Evolutionary conservation across 768 basidiomycete species (phyloP), one percentile per base, ranked within the genome.

Genomic region (Leucogyrophana mollusca): DNA sequence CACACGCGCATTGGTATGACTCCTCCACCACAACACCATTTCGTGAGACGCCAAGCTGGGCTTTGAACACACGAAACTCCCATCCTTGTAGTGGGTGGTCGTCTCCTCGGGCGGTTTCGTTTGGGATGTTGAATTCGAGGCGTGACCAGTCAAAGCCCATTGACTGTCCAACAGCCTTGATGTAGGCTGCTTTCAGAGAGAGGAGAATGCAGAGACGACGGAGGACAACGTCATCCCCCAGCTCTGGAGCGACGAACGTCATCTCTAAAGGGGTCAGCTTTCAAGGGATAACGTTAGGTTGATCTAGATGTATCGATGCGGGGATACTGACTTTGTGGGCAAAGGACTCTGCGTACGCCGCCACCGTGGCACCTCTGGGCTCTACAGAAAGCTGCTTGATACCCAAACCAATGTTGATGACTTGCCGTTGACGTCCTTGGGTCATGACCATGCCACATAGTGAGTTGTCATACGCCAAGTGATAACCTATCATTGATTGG

Each of bases 361-460:
- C 55, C 2, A 87, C 77, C 6, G 79, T 64, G 4, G 75, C 78
- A 4, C 79, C 80, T 13, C 75, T 70, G 0, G 87, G 83, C 51
- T 83, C 79, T 7, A 85, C 78, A 30, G 68, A 72, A 40, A 87
- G 71, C 41, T 82, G 80, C 55, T 87, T 83, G 58, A 90, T 76
- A 4, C 85, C 88, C n/a, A 91, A 70, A 2, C 90, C 90, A 55
- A 92, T 83, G 64, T 90, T 89, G 55, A 87, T 72, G 39, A 92
- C 90, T 46, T 86, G 82, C 36, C 80, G 76, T 45, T 82, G 80
- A 9, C 75, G 73, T 3, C 90, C 90, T 55, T 91, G 88, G 1
- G 86, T 86, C 79, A 92, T 88, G 32, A 84, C 82, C 85, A 90
- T 89, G n/a, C 83, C 87, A 44, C 87, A 80, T 8, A 90, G 61